These are phyloP conservation scores for Grigorovia humatica DNA, from an alignment of 805 yeast species.

Conservation along the genomic window DNA sequence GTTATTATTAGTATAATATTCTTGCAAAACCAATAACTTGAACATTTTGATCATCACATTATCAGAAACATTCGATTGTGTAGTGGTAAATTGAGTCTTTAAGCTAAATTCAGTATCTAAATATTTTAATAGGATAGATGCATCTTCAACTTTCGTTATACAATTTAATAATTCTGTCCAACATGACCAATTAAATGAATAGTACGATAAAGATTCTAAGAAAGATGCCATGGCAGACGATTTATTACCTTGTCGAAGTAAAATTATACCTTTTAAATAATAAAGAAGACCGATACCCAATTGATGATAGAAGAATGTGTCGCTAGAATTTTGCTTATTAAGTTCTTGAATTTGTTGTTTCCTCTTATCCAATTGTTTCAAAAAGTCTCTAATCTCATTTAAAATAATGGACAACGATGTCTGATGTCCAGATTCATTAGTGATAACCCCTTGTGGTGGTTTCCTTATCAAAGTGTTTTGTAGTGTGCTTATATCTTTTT, in stretches of 20 bases:
- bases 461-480: neutral
- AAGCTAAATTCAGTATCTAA: constrained; percentile 24
- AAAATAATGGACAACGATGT: constrained; percentile 27
- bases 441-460: neutral
- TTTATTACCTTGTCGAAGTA: constrained; percentile 48
- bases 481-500: neutral
- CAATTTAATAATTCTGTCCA: constrained; percentile 74
- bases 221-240: constrained; percentile 51
- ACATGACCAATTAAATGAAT: constrained; percentile 88
- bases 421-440: constrained; percentile 16
- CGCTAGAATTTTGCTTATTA: constrained; percentile 2
- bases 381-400: constrained; percentile 31
- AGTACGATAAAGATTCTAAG: constrained; percentile 48
- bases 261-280: constrained; percentile 62
- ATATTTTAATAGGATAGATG: constrained; percentile 33
- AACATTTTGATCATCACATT: constrained; percentile 44
- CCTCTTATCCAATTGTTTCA: neutral
- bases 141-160: constrained; percentile 52
- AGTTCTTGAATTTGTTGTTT: neutral
- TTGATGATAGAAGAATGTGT: neutral
- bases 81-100: constrained; percentile 7
- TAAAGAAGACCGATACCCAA: constrained; percentile 44
- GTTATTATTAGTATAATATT: constrained; percentile 46
- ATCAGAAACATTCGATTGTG: constrained; percentile 9
- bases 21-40: constrained; percentile 60